Evolutionary conservation across 2,329 filamentous ascomycete species (phyloP), one percentile per base, ranked within the genome.

Genomic region (Arachnomyces sp.): DNA sequence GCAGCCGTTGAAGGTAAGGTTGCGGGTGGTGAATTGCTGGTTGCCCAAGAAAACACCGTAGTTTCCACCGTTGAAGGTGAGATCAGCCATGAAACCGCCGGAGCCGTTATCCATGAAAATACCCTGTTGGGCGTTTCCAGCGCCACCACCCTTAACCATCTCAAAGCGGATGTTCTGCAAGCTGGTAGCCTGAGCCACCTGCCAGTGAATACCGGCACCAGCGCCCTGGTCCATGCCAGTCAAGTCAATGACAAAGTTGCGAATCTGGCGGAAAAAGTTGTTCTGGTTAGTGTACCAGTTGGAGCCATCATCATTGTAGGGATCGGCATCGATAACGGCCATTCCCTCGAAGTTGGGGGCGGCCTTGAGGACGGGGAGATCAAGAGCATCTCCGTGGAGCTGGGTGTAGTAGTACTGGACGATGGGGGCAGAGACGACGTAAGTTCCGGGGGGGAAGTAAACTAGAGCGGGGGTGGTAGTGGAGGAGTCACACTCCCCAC

Each of bases 321-420:
- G 89, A 55, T 96, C 82, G 2, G 85, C 73, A 58, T 95, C 89
- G 49, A 98, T 83, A 39, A 96, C 76, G 32, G 84, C 89, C 69
- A 95, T 93, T 34, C 90, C 92, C 2, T 70, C 49, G 56, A 96
- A 98, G 52, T 71, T 68, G 32, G 80, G 60, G 1, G 77, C 62
- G 2, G 83, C 82, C 68, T 90, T 87, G 61, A 95, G 71, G 0
- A 81, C 81, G 0, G 90, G 88, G 11, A 81, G 63, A 47, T 75
- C 70, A 53, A 76, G 57, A 36, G 82, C 79, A 67, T 96, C 88
- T 42, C 90, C 90, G 28, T 95, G 72, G 46, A 96, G 77, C 61
- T 95, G 88, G 7, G 89, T 94, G 70, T 94, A 94, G 72, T 96
- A 96, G 63, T 82, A 82, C 60, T 88, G 82, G 38, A 88, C 66